Evolutionary conservation across 2,329 filamentous ascomycete genomes (phyloP).

Genomic region (Scytalidium sp.): DNA sequence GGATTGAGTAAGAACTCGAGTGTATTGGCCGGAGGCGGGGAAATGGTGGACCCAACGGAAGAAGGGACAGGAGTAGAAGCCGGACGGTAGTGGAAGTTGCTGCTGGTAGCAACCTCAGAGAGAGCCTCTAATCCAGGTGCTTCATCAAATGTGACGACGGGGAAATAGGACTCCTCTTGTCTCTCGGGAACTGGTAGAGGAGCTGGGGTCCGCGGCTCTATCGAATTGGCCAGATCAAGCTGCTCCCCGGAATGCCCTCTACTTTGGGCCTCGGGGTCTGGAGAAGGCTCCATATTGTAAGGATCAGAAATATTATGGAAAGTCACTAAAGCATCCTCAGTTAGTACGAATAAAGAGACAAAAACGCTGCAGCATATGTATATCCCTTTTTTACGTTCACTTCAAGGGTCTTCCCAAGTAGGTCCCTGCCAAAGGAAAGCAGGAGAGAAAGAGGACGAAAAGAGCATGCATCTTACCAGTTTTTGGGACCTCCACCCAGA

Average conservation of each 20-base stretch:
- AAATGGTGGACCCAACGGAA: conserved; percentile 14
- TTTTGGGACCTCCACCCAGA: conserved; percentile 62
- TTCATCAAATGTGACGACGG: conserved; percentile 26
- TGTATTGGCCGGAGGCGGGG: conserved; percentile 34
- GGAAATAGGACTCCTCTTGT: conserved; percentile 18
- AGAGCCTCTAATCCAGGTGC: conserved; percentile 52
- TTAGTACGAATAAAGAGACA: too few species aligned
- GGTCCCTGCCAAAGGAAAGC: background rate
- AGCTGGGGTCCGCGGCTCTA: too few species aligned
- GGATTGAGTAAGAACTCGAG: conserved; percentile 55
- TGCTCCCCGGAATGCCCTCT: conserved; percentile 32
- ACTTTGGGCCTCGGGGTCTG: conserved; percentile 27
- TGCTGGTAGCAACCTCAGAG: conserved; percentile 45
- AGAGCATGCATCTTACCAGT: conserved; percentile 49
- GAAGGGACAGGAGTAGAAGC: conserved; percentile 15
- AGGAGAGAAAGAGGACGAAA: background rate
- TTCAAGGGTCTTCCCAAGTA: background rate
- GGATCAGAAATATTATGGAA: conserved; percentile 62
- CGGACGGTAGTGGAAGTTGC: conserved; percentile 31
- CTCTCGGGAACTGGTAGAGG: conserved; percentile 12
- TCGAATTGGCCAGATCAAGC: conserved; percentile 20
- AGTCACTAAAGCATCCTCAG: conserved; percentile 40
- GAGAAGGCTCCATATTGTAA: conserved; percentile 48
- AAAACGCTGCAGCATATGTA: background rate
- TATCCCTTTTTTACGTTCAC: background rate